Evolutionary conservation across 1,139 yeast genomes (phyloP).

Genomic region (Geotrichum phurueaensis): DNA sequence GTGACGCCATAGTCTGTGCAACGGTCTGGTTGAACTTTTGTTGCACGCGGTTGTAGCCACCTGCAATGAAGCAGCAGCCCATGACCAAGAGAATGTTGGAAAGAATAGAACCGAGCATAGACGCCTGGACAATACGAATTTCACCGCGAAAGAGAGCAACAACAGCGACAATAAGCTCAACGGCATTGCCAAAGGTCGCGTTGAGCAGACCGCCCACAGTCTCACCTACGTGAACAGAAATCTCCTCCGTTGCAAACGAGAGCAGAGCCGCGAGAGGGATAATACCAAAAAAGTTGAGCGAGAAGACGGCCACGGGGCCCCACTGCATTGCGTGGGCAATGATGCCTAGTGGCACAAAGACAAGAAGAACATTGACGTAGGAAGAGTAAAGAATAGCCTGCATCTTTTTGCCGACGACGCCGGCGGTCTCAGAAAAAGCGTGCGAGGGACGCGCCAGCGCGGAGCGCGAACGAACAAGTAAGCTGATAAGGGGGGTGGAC

Average conservation of each 20-base stretch:
- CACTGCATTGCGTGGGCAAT: conserved; percentile 57
- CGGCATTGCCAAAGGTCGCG: conserved; percentile 95
- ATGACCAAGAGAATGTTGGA: conserved; percentile 81
- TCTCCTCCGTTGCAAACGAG: conserved; percentile 88
- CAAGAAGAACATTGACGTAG: conserved; percentile 67
- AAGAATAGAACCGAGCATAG: conserved; percentile 90
- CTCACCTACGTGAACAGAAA: conserved; percentile 64
- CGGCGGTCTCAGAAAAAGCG: background rate
- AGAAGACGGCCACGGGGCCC: conserved; percentile 56
- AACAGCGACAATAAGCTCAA: conserved; percentile 83
- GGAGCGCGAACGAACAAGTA: conserved; percentile 3
- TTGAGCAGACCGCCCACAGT: conserved; percentile 88
- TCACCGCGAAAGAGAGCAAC: conserved; percentile 84
- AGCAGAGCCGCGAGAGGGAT: conserved; percentile 85
- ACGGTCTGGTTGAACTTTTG: conserved; percentile 92
- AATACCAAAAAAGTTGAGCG: conserved; percentile 80
- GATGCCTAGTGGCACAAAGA: conserved; percentile 83
- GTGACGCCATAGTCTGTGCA: conserved; percentile 93
- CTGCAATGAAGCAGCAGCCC: conserved; percentile 90
- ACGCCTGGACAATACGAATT: conserved; percentile 85
- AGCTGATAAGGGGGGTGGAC: conserved; percentile 1
- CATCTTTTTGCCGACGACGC: conserved; percentile 1
- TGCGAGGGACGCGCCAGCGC: conserved; percentile 3
- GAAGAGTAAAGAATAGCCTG: conserved; percentile 5
- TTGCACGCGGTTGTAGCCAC: conserved; percentile 83